Evolutionary conservation across 306 rosid species (phyloP).

Genomic region (Prosopis cineraria): DNA sequence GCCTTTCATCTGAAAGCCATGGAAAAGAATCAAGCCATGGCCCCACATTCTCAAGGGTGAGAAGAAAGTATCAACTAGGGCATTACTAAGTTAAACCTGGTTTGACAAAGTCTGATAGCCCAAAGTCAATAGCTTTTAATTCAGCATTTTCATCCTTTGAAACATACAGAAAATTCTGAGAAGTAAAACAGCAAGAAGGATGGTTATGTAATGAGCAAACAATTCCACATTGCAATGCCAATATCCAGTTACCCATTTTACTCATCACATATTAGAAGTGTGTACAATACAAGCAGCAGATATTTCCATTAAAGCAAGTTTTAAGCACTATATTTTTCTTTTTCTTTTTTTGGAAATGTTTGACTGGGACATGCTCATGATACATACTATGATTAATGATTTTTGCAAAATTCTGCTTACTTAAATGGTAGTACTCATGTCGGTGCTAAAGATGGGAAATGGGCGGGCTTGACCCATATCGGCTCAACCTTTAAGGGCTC

Average conservation of each 20-base stretch:
- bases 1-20: slow-evolving; percentile 63
- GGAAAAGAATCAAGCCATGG: slow-evolving; percentile 9
- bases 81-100: slow-evolving; percentile 50
- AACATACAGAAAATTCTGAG: slow-evolving; percentile 67
- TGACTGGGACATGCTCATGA: too few species aligned
- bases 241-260: neutral
- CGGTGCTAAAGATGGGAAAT: too few species aligned
- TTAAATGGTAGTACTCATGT: neutral
- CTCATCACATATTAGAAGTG: neutral
- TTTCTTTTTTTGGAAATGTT: neutral
- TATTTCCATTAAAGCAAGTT: neutral
- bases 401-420: neutral
- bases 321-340: neutral
- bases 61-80: slow-evolving; percentile 7
- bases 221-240: neutral
- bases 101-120: slow-evolving; percentile 71
- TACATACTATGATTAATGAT: neutral
- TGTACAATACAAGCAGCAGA: neutral
- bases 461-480: too few species aligned
- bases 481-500: too few species aligned
- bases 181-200: neutral
- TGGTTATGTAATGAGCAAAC: slow-evolving; percentile 11
- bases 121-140: slow-evolving; percentile 80
- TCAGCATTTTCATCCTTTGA: slow-evolving; percentile 62
- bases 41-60: slow-evolving; percentile 17